phyloP scores from a whole-genome alignment of 768 basidiomycete species.

The Tricholoma hemisulphureum region DNA sequence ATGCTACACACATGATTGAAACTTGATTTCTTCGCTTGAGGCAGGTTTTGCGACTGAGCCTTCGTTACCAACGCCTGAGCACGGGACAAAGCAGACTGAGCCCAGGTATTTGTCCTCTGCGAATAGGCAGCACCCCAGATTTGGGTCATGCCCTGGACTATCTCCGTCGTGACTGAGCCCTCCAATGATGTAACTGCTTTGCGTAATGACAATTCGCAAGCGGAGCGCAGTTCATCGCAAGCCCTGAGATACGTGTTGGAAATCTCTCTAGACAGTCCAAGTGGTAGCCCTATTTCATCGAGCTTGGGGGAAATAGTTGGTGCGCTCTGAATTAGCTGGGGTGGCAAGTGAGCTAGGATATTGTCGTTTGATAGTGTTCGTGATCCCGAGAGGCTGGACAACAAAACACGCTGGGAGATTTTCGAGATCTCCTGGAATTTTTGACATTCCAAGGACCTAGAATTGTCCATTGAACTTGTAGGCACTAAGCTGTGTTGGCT shows the following conservation, averaged over 20 bases:
- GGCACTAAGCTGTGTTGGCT: no score
- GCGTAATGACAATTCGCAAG: constrained; percentile 4
- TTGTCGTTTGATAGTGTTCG: background rate
- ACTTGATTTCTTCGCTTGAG: constrained; percentile 3
- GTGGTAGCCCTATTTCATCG: background rate
- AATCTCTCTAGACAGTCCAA: background rate
- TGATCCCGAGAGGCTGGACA: background rate
- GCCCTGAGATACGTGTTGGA: constrained; percentile 6
- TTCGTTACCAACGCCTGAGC: constrained; percentile 1
- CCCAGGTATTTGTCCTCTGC: constrained; percentile 3
- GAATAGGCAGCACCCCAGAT: background rate
- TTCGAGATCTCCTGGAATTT: background rate
- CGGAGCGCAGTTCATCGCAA: background rate
- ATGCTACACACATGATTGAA: constrained; percentile 22
- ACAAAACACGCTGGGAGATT: background rate
- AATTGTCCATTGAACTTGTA: background rate
- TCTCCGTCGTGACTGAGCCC: background rate
- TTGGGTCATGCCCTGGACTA: background rate
- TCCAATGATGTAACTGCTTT: constrained; percentile 1
- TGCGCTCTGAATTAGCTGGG: background rate
- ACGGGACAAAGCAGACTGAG: constrained; percentile 1
- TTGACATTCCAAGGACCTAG: background rate
- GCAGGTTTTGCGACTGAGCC: background rate
- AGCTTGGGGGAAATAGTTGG: constrained; percentile 1
- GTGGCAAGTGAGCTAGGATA: background rate